Conservation (phyloP, 495 filamentous ascomycete genomes). For the Letharia columbiana region DNA sequence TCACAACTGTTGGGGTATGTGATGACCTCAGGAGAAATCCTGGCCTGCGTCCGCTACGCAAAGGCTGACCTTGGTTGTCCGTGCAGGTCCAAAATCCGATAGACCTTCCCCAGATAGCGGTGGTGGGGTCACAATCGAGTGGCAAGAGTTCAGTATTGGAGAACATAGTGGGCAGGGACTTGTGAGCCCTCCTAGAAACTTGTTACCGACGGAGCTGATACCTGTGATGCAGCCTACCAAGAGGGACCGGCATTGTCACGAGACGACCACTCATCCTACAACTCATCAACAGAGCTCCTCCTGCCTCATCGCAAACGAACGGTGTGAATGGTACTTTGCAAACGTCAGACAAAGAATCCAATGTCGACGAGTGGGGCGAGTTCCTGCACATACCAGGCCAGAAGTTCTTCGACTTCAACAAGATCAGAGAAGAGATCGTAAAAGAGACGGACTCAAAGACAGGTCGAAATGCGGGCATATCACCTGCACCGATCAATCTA, state of each 20-base stretch:
- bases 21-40: not conserved
- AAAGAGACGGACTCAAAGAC: slow-evolving; percentile 96
- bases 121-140: slow-evolving; percentile 97
- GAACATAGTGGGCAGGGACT: slow-evolving; percentile 98
- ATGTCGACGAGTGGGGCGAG: slow-evolving; percentile 96
- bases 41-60: not conserved
- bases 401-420: slow-evolving; percentile 98
- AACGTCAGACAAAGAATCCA: slow-evolving; percentile 72
- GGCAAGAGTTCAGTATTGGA: slow-evolving; percentile 99
- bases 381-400: slow-evolving; percentile 97
- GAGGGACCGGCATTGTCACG: slow-evolving; percentile 97
- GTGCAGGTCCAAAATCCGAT: slow-evolving; percentile 91
- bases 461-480: slow-evolving; percentile 92
- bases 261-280: slow-evolving; percentile 93
- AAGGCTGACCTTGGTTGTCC: slow-evolving; percentile 16
- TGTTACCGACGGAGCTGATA: slow-evolving; percentile 17
- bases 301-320: slow-evolving; percentile 52
- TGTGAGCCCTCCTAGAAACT: slow-evolving; percentile 51
- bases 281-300: slow-evolving; percentile 79
- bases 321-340: slow-evolving; percentile 66
- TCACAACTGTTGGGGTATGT: slow-evolving; percentile 93
- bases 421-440: slow-evolving; percentile 97
- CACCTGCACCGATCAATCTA: slow-evolving; percentile 90
- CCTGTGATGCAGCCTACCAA: slow-evolving; percentile 62
- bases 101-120: slow-evolving; percentile 96